Base-by-base conservation (phyloP, 1,139 yeast species). In the Nakaseomyces kungkrabaensis region DNA sequence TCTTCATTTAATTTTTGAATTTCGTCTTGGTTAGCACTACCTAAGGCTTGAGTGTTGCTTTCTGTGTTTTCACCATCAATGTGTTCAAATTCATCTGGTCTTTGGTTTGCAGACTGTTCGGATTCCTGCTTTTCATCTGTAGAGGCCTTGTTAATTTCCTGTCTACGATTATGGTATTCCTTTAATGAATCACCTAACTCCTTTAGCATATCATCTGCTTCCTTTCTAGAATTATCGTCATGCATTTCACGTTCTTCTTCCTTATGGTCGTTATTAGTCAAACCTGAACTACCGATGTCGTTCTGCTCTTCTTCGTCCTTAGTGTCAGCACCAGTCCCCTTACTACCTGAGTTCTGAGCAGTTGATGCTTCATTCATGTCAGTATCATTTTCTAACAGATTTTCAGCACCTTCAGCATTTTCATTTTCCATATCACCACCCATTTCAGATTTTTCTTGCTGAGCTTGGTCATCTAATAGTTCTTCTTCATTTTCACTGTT, bases 1-100 rank as follows among this genome's bases (percentile, higher is more conserved):
- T 81, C 83, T 47, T 90, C 96, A 62, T 90, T 85, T 52, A 89
- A 77, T 0, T 81, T 68, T 62, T 87, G 94, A 38, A 79, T 72
- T 61, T 87, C 89, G 47, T 89, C 96, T 59, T 82, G 78, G 51
- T 81, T 79, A 5, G 96, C 96, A 44, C 94, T 82, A 26, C 97
- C 98, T 51, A 92, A 70, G 0, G 97, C 98, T 67, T 94, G 97
- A 0, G 96, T 85, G 51, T 86, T 92, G 40, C 67, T 68, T 43
- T 83, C 81, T 6, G 88, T 77, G 56, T 81, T 81, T 46, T 85
- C 89, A 43, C 95, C 96, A 45, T 87, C 92, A 50, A 88, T 76
- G 64, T 92, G 97, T 66, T 90, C 95, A 66, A 90, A 87, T 59
- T 89, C 96, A 61, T 89, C 96, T 0, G 94, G 89, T 47, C 81